A percentile compares a stretch with the other conserved stretches of the same genome.
These are phyloP conservation scores for Quercus phellos DNA, from an alignment of 331 rosid species.

Conservation along the genomic window DNA sequence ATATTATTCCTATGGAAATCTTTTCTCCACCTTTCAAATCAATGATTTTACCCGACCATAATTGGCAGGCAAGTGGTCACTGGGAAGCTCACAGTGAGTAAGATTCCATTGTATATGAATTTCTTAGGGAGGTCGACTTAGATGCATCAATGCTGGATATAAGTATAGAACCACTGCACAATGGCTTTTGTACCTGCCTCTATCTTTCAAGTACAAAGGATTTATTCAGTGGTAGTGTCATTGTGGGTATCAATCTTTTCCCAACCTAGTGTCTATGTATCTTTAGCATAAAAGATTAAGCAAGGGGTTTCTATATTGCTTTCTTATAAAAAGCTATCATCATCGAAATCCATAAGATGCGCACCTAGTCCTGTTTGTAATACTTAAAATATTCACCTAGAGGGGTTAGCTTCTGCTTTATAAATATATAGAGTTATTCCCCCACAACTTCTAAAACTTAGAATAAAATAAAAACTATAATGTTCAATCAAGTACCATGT, in stretches of 20 bases:
- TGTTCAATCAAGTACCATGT: neutral
- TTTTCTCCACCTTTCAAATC: neutral
- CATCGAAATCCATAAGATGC: slow-evolving; percentile 35
- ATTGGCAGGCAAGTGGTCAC: neutral
- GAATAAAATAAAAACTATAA: neutral
- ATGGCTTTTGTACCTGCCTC: slow-evolving; percentile 15
- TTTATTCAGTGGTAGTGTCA: slow-evolving; percentile 36
- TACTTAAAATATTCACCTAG: slow-evolving; percentile 1
- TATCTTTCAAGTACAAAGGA: slow-evolving; percentile 36
- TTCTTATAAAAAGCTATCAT: slow-evolving; percentile 28
- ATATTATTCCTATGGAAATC: neutral
- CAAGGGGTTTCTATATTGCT: slow-evolving; percentile 23
- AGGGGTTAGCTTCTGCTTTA: slow-evolving; percentile 17
- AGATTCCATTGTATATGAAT: neutral
- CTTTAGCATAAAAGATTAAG: slow-evolving; percentile 32
- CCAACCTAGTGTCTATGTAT: slow-evolving; percentile 21
- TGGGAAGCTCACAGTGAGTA: slow-evolving; percentile 1
- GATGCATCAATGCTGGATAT: slow-evolving; percentile 10
- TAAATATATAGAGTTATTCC: neutral
- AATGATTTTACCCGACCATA: slow-evolving; percentile 9
- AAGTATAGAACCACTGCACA: neutral
- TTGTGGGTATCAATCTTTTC: slow-evolving; percentile 33
- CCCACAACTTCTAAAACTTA: neutral
- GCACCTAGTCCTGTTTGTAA: slow-evolving; percentile 13
- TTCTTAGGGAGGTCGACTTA: slow-evolving; percentile 1